A percentile compares a stretch with the other conserved stretches of the same genome.
These are phyloP conservation scores for Mucor sp. DNA, from an alignment of 371 early-diverging fungal genomes.

Conservation along the genomic window DNA sequence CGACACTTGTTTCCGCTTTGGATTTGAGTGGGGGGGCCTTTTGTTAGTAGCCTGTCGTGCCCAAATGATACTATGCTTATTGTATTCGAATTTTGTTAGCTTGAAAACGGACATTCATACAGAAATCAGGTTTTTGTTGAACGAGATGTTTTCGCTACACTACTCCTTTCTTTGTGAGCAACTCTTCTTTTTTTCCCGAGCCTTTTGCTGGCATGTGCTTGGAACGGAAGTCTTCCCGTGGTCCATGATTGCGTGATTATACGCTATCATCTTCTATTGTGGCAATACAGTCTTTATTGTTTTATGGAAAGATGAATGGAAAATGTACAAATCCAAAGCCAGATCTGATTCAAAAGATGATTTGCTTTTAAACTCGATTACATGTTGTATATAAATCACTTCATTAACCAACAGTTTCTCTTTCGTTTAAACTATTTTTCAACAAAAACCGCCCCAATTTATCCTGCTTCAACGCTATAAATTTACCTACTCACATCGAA, in stretches of 20 bases:
- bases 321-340: background rate
- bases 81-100: background rate
- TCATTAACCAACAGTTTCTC: background rate
- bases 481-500: background rate
- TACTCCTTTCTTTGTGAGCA: background rate
- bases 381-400: background rate
- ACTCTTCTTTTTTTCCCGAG: background rate
- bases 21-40: background rate
- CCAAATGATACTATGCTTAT: background rate
- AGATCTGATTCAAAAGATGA: background rate
- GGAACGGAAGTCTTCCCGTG: background rate
- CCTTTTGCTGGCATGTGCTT: background rate
- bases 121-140: background rate
- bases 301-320: background rate
- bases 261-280: background rate
- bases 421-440: background rate
- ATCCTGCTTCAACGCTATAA: constrained; percentile 2
- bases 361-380: background rate
- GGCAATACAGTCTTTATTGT: background rate
- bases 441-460: background rate
- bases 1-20: background rate
- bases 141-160: background rate
- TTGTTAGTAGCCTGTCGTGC: background rate
- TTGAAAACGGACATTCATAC: background rate
- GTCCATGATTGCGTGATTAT: background rate